These are phyloP conservation scores for Zelonia costaricensis DNA, from an alignment of 208 protist species.

Conservation along the genomic window DNA sequence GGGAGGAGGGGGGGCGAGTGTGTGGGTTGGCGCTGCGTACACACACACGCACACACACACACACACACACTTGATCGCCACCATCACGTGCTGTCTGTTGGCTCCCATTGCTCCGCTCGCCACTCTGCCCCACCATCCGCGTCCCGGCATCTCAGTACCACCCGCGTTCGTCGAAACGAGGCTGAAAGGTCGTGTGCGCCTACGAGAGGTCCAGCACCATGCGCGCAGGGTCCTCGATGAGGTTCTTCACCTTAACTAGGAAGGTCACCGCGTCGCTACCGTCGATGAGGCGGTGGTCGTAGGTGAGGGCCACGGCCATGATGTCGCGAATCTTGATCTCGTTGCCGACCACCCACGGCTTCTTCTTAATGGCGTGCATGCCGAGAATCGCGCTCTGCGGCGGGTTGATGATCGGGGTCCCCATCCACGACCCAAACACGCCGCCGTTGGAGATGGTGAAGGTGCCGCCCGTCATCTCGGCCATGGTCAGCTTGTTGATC, in stretches of 20 bases:
- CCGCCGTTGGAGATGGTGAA: slow-evolving; percentile 99
- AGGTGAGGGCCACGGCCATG: slow-evolving; percentile 99
- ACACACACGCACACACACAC: background rate
- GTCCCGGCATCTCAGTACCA: too few relatives aligned
- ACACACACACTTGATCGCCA: background rate
- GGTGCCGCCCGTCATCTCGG: slow-evolving; percentile 98
- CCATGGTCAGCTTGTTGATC: slow-evolving; percentile 94
- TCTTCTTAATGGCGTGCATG: slow-evolving; percentile 98
- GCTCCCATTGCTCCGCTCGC: too few relatives aligned
- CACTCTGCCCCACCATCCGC: too few relatives aligned
- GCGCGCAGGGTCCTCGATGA: slow-evolving; percentile 94
- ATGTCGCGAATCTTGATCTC: slow-evolving; percentile 96
- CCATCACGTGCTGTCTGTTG: background rate
- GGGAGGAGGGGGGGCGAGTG: background rate
- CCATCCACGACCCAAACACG: slow-evolving; percentile 98
- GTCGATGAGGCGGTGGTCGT: slow-evolving; percentile 99
- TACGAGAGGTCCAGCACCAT: slow-evolving; percentile 94
- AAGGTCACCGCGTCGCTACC: slow-evolving; percentile 98
- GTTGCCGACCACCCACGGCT: slow-evolving; percentile 93
- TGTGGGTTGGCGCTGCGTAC: background rate
- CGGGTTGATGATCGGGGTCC: slow-evolving; percentile 99
- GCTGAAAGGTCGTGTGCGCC: background rate
- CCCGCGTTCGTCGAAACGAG: background rate
- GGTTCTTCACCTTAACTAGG: slow-evolving; percentile 97
- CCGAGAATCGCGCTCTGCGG: slow-evolving; percentile 99